These are phyloP conservation scores for Gymnopilus junonius DNA, from an alignment of 768 basidiomycete genomes.

Conservation along the genomic window DNA sequence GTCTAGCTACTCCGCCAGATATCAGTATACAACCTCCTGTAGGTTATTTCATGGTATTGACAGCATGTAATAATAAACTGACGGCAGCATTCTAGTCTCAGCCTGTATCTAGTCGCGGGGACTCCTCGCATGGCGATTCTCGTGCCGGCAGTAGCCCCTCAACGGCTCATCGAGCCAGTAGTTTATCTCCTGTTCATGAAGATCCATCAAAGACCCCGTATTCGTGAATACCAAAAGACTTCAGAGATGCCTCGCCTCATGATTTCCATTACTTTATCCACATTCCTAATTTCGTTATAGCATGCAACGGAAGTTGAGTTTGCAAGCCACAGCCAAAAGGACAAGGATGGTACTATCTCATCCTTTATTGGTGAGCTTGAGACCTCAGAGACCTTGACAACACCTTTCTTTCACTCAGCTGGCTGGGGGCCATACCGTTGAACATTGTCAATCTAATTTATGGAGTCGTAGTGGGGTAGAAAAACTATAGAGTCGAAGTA, in stretches of 20 bases:
- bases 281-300: no score
- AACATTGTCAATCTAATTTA: no score
- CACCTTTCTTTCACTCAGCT: no score
- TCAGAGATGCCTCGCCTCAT: constrained; percentile 6
- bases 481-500: no score
- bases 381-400: no score
- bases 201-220: background rate
- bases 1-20: constrained; percentile 29
- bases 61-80: background rate
- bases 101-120: constrained; percentile 24
- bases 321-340: no score
- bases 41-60: constrained; percentile 18
- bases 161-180: constrained; percentile 1
- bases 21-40: constrained; percentile 45
- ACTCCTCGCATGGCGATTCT: constrained; percentile 15
- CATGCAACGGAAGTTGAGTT: no score
- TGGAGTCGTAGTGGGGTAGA: no score
- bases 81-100: constrained; percentile 19
- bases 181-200: background rate
- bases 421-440: no score
- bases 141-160: constrained; percentile 14
- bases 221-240: constrained; percentile 19
- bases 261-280: background rate
- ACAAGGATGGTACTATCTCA: no score
- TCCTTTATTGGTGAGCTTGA: no score